These are phyloP conservation scores for Coemansia asiatica DNA, from an alignment of 192 early-diverging fungal genomes.

Conservation along the genomic window DNA sequence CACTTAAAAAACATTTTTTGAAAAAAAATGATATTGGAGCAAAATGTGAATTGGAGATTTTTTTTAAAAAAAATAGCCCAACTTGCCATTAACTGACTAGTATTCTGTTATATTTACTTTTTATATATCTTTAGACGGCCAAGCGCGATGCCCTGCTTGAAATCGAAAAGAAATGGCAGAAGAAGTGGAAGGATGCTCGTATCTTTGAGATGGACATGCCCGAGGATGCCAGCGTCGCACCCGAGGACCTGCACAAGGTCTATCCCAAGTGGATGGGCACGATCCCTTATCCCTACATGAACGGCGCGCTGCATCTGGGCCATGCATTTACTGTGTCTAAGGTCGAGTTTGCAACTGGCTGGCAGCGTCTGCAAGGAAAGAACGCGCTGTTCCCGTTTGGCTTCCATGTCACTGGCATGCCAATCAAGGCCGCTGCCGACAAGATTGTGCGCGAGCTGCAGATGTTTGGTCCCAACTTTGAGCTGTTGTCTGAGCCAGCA, in stretches of 20 bases:
- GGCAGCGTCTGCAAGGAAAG: constrained; percentile 92
- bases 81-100: neutral
- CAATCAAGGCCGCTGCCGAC: constrained; percentile 80
- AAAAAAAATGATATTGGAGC: no score
- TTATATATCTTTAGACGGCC: constrained; percentile 49
- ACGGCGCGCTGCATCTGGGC: constrained; percentile 88
- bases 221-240: constrained; percentile 56
- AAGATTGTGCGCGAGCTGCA: constrained; percentile 57
- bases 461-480: constrained; percentile 55
- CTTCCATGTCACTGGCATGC: constrained; percentile 99
- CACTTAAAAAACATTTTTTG: neutral
- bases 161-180: constrained; percentile 75
- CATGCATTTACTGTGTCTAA: constrained; percentile 97
- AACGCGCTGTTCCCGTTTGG: constrained; percentile 90
- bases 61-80: no score
- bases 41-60: no score
- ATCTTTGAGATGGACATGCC: constrained; percentile 90
- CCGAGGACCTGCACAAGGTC: constrained; percentile 57
- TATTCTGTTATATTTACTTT: neutral
- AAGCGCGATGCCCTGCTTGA: constrained; percentile 78
- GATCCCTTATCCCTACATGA: constrained; percentile 98
- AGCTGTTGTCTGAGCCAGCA: constrained; percentile 24
- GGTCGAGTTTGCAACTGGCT: constrained; percentile 93
- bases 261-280: constrained; percentile 93
- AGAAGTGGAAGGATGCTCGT: constrained; percentile 72